A percentile compares a stretch with the other conserved stretches of the same genome.
Evolutionary conservation across 1,284 basidiomycete genomes (phyloP).

Genomic region (Polyporus tsugae): DNA sequence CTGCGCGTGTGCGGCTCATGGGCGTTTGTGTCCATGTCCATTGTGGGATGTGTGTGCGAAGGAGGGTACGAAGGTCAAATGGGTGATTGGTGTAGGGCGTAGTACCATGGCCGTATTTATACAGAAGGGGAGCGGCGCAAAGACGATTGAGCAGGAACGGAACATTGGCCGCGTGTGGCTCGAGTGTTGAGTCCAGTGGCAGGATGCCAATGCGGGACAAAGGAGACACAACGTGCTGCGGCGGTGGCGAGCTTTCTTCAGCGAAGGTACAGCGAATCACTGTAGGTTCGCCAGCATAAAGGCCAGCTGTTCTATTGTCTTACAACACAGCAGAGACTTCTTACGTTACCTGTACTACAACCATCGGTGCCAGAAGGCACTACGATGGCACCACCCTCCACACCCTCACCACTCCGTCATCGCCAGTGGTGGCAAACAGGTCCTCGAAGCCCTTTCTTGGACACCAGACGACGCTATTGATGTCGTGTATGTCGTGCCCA

Average conservation of each 20-base stretch:
- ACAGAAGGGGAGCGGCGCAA: neutral
- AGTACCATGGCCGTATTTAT: neutral
- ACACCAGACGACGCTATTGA: slow-evolving; percentile 85
- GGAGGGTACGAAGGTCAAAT: neutral
- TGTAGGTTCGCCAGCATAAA: neutral
- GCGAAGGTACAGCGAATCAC: neutral
- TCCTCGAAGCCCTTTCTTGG: slow-evolving; percentile 64
- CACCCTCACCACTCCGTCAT: slow-evolving; percentile 78
- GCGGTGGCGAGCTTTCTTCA: neutral
- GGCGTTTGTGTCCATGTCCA: neutral
- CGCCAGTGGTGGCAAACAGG: slow-evolving; percentile 80
- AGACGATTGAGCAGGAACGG: neutral
- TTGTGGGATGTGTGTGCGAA: neutral
- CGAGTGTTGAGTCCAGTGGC: neutral
- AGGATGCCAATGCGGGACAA: neutral
- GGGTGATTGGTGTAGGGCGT: neutral
- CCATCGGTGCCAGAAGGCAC: neutral
- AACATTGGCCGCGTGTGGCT: neutral
- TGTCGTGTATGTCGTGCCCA: slow-evolving; percentile 79
- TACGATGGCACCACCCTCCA: slow-evolving; percentile 54
- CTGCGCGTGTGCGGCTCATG: neutral
- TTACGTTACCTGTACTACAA: neutral
- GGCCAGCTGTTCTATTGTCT: neutral
- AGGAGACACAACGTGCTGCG: neutral
- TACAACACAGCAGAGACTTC: slow-evolving; percentile 8